phyloP scores from a whole-genome alignment of 345 rosid species.

The Alliaria petiolata region DNA sequence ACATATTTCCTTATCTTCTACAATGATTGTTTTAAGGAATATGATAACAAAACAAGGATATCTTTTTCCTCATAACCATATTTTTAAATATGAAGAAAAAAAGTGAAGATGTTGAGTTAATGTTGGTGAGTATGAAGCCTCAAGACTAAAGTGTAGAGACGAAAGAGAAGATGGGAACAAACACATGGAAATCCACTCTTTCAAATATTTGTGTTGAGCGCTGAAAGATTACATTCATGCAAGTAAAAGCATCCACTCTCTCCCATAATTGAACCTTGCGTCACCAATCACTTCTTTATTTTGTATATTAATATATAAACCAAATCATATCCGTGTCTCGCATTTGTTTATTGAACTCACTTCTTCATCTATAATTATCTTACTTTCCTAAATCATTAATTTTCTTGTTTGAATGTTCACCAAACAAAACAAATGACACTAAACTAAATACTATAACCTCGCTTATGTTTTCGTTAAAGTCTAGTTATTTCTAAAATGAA shows the following conservation, averaged over 20 bases:
- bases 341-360: neutral
- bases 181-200: slow-evolving; percentile 24
- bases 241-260: slow-evolving; percentile 27
- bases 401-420: neutral
- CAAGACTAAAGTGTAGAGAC: neutral
- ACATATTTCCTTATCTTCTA: neutral
- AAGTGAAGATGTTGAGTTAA: neutral
- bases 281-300: slow-evolving; percentile 27
- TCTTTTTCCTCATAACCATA: too few relatives aligned
- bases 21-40: neutral
- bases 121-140: slow-evolving; percentile 1
- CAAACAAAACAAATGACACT: neutral
- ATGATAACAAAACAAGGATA: neutral
- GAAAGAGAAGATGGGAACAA: slow-evolving; percentile 21
- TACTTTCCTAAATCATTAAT: neutral
- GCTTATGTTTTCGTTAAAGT: neutral
- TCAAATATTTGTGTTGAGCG: slow-evolving; percentile 3
- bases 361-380: neutral
- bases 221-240: slow-evolving; percentile 17
- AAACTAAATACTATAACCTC: neutral
- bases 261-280: slow-evolving; percentile 23
- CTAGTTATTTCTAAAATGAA: neutral
- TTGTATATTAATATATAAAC: slow-evolving; percentile 3
- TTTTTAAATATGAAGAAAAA: neutral
- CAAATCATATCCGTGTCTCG: slow-evolving; percentile 22